Percentiles rank a stretch among this genome's conserved stretches.
Conservation (phyloP, 306 rosid species). For the Prunus dulcis region DNA sequence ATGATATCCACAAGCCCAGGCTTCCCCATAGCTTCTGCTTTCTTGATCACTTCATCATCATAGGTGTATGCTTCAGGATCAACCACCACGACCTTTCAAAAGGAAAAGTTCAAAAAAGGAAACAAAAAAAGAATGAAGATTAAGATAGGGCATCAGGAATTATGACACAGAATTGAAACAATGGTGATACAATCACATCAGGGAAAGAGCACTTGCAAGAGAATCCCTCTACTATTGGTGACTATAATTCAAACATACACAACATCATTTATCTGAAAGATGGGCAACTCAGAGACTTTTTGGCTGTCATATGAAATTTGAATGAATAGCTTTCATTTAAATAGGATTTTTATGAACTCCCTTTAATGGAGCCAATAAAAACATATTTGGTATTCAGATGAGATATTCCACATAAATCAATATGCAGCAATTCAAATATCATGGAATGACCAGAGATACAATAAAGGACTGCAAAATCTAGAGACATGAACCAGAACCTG, state of each 20-base stretch:
- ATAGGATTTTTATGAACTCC: too few species aligned
- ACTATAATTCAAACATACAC: too few species aligned
- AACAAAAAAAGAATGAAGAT: too few species aligned
- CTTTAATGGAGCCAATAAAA: too few species aligned
- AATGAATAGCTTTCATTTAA: too few species aligned
- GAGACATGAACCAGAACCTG: neutral
- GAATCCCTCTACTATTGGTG: too few species aligned
- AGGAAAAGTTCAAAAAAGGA: neutral
- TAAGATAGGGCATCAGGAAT: neutral
- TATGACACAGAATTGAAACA: neutral
- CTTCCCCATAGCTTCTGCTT: conserved; percentile 96
- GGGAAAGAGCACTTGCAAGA: neutral
- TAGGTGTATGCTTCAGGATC: conserved; percentile 88
- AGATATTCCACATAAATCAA: neutral
- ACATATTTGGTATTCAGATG: too few species aligned
- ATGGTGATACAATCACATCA: neutral
- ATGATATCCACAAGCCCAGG: conserved; percentile 82
- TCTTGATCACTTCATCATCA: conserved; percentile 92
- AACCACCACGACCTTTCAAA: conserved; percentile 54
- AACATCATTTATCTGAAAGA: too few species aligned
- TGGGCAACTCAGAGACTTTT: too few species aligned
- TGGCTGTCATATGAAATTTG: too few species aligned
- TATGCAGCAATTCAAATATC: too few species aligned
- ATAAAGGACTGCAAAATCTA: neutral
- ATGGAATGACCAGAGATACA: too few species aligned